Conservation (phyloP, 2,329 filamentous ascomycete genomes). For the Raffaelea arxii region DNA sequence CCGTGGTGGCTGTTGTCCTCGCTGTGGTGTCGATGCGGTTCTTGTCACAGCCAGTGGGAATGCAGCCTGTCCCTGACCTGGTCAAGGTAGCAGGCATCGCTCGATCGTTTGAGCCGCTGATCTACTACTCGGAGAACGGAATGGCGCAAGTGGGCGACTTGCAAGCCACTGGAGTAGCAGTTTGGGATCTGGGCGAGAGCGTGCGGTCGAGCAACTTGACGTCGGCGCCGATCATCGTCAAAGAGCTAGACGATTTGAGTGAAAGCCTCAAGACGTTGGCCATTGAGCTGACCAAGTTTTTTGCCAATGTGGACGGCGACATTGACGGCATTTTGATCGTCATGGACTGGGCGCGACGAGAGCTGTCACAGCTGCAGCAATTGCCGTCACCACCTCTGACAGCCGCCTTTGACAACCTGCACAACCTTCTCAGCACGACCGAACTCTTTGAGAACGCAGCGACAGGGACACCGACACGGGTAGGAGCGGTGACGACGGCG, state of each 20-base stretch:
- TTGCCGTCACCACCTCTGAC: slow-evolving; percentile 51
- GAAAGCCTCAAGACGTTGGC: slow-evolving; percentile 78
- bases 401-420: slow-evolving; percentile 71
- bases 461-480: slow-evolving; percentile 50
- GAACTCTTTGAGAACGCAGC: slow-evolving; percentile 46
- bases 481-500: slow-evolving; percentile 60
- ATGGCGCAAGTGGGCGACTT: slow-evolving; percentile 77
- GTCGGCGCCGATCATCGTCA: slow-evolving; percentile 75
- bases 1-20: slow-evolving; percentile 51
- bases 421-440: slow-evolving; percentile 60
- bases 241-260: slow-evolving; percentile 74
- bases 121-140: slow-evolving; percentile 89
- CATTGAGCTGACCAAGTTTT: slow-evolving; percentile 81
- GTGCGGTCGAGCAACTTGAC: slow-evolving; percentile 86
- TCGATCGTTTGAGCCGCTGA: slow-evolving; percentile 85
- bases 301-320: slow-evolving; percentile 86
- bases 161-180: slow-evolving; percentile 83
- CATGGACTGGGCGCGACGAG: slow-evolving; percentile 91
- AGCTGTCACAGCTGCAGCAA: slow-evolving; percentile 61
- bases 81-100: slow-evolving; percentile 86
- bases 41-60: slow-evolving; percentile 57
- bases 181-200: slow-evolving; percentile 90
- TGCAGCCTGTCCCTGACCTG: slow-evolving; percentile 67
- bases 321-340: slow-evolving; percentile 86
- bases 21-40: slow-evolving; percentile 55